A percentile compares a stretch with the other conserved stretches of the same genome.
Conservation (phyloP, 78 protist genomes). For the Cavenderia fasciculata region DNA sequence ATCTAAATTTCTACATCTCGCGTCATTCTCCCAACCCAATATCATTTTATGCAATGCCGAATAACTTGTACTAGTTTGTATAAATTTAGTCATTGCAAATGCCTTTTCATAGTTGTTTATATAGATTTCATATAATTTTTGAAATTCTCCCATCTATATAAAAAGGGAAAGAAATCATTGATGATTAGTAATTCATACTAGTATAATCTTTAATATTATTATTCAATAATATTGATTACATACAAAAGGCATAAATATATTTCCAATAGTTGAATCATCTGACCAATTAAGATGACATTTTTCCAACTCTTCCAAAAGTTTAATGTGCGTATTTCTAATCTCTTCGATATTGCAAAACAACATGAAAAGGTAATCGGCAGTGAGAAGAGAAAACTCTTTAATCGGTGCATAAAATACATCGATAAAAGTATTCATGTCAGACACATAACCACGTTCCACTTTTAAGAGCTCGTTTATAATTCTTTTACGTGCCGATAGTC, state of each 20-base stretch:
- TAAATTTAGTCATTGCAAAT: constrained; percentile 35
- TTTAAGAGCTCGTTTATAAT: constrained; percentile 32
- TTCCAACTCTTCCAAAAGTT: constrained; percentile 23
- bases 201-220: not conserved
- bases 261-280: constrained; percentile 27
- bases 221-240: not conserved
- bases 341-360: constrained; percentile 54
- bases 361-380: constrained; percentile 12
- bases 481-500: constrained; percentile 15
- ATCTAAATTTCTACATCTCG: constrained; percentile 34
- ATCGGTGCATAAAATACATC: constrained; percentile 49
- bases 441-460: constrained; percentile 50
- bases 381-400: not conserved
- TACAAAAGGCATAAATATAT: constrained; percentile 52
- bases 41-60: constrained; percentile 18
- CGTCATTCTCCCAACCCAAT: constrained; percentile 9
- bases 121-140: constrained; percentile 45
- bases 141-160: constrained; percentile 42
- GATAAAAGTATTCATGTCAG: constrained; percentile 55
- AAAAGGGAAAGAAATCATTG: no score
- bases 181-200: not conserved
- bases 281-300: constrained; percentile 3
- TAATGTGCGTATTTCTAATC: constrained; percentile 1
- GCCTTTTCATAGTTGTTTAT: constrained; percentile 72
- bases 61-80: constrained; percentile 18